A percentile compares a stretch with the other conserved stretches of the same genome.
These are phyloP conservation scores for Pythium guiyangense DNA, from an alignment of 352 stramenopile genomes.

Conservation along the genomic window DNA sequence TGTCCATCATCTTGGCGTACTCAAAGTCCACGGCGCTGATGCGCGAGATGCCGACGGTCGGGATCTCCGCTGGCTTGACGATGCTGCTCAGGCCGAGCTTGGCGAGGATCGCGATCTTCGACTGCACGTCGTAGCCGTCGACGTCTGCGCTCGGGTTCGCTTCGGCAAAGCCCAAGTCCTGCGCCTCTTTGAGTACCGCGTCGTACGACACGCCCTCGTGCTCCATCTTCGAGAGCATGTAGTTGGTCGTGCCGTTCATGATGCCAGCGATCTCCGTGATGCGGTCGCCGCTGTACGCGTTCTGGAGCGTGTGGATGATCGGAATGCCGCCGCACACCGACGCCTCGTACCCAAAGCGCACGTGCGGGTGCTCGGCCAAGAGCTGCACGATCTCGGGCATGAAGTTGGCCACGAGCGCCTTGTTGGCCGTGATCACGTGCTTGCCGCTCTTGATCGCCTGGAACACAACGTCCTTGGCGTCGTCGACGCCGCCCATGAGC, in stretches of 20 bases:
- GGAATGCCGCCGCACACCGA: slow-evolving; percentile 96
- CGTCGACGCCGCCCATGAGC: slow-evolving; percentile 94
- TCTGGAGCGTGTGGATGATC: slow-evolving; percentile 95
- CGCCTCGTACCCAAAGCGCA: slow-evolving; percentile 93
- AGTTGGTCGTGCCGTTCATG: slow-evolving; percentile 98
- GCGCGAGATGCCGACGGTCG: slow-evolving; percentile 91
- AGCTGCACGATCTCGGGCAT: slow-evolving; percentile 89
- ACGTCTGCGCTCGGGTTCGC: slow-evolving; percentile 95
- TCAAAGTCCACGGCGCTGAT: slow-evolving; percentile 93
- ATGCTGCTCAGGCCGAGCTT: slow-evolving; percentile 92
- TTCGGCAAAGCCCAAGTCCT: slow-evolving; percentile 91
- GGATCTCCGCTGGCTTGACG: slow-evolving; percentile 87
- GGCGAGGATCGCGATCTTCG: slow-evolving; percentile 94
- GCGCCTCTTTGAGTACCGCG: slow-evolving; percentile 91
- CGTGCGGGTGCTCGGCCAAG: slow-evolving; percentile 66
- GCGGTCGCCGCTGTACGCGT: slow-evolving; percentile 88
- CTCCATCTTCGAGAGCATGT: slow-evolving; percentile 98
- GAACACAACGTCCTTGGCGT: slow-evolving; percentile 94
- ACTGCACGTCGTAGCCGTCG: slow-evolving; percentile 94
- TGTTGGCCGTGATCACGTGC: slow-evolving; percentile 97
- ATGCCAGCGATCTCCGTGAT: slow-evolving; percentile 94
- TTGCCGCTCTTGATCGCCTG: slow-evolving; percentile 87
- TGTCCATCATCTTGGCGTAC: slow-evolving; percentile 94
- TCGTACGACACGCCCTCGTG: slow-evolving; percentile 90
- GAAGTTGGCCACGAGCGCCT: slow-evolving; percentile 93